These are phyloP conservation scores for Lolium perenne DNA, from an alignment of 176 grass and related monocot species.

Conservation along the genomic window DNA sequence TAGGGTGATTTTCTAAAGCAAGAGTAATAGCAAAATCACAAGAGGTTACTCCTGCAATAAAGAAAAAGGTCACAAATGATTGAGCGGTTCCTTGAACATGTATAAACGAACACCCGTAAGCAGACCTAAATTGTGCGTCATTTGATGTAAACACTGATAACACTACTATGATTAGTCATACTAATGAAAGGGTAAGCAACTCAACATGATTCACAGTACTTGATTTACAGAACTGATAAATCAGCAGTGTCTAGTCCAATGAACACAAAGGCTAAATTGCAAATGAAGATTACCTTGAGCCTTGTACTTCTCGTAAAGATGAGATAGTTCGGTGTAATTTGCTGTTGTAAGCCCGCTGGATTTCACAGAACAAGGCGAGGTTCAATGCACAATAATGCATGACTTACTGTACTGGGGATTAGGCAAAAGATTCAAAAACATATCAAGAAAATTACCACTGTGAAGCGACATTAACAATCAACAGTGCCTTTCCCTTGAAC, in stretches of 20 bases:
- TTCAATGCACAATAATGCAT: neutral
- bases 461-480: conserved; percentile 98
- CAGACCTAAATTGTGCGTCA: neutral
- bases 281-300: conserved; percentile 72
- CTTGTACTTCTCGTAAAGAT: conserved; percentile 99
- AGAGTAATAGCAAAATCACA: neutral
- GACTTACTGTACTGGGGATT: neutral
- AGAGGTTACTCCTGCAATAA: neutral
- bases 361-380: conserved; percentile 35
- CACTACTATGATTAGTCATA: neutral
- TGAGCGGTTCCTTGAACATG: neutral
- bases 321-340: conserved; percentile 96
- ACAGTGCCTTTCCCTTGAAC: conserved; percentile 81
- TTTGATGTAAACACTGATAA: neutral
- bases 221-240: conserved; percentile 22
- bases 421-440: neutral
- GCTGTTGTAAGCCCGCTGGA: conserved; percentile 85
- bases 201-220: neutral
- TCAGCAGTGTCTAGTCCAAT: neutral
- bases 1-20: neutral
- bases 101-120: neutral
- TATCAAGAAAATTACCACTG: conserved; percentile 72
- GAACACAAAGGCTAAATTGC: neutral
- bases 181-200: conserved; percentile 20
- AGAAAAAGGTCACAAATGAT: neutral